These are phyloP conservation scores for Sugiyamaella marilandica DNA, from an alignment of 805 yeast species.

Conservation along the genomic window DNA sequence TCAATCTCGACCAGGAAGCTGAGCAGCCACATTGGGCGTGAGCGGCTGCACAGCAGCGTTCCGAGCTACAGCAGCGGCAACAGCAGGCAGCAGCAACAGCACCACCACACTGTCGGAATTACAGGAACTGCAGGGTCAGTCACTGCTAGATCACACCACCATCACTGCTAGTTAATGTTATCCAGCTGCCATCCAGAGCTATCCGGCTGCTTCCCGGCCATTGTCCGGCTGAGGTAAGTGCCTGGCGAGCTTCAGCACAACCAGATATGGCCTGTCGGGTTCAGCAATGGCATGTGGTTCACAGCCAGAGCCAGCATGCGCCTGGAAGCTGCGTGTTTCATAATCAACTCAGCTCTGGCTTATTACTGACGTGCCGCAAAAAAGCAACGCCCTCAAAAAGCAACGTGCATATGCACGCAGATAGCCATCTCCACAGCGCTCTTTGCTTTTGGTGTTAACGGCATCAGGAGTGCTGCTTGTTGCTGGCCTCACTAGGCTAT, in stretches of 20 bases:
- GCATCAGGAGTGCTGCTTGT: background rate
- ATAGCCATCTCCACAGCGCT: conserved; percentile 4
- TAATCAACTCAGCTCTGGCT: background rate
- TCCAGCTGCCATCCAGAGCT: too few species aligned
- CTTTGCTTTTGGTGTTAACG: background rate
- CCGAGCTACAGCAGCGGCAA: background rate
- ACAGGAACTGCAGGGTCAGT: background rate
- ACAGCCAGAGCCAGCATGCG: too few species aligned
- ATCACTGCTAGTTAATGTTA: too few species aligned
- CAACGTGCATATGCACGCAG: background rate
- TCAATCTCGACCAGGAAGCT: background rate
- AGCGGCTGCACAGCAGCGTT: background rate
- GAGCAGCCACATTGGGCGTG: background rate
- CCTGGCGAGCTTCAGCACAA: too few species aligned
- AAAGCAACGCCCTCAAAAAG: background rate
- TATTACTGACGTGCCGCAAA: background rate
- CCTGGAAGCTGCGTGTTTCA: background rate
- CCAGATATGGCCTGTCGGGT: too few species aligned
- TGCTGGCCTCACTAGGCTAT: background rate
- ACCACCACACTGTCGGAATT: background rate
- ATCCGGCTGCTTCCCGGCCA: too few species aligned
- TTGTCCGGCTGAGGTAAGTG: too few species aligned
- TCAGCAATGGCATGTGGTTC: too few species aligned
- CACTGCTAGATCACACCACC: too few species aligned
- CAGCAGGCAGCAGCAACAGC: background rate